Evolutionary conservation across 441 rosid genomes (phyloP), one percentile per base, ranked within the genome.

Genomic region (Gossypium schwendimanii): DNA sequence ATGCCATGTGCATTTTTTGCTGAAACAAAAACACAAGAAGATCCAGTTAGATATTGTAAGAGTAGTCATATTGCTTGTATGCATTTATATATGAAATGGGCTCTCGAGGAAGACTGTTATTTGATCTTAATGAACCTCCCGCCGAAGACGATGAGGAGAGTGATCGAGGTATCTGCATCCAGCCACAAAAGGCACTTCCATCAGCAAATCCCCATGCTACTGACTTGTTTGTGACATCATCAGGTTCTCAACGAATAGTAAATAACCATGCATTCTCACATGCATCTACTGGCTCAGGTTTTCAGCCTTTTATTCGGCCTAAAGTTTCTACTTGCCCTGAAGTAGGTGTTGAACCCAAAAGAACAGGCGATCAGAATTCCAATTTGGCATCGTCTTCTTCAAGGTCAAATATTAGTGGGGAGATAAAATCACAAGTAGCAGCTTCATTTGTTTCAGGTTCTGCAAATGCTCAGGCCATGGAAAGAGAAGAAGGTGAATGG

Each of bases 401-500:
- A 6, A 86, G 77, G 69, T 57, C 77, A 55, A 82, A 71, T 62
- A 76, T 78, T 66, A 66, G 72, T 33, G 84, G 81, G 74, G 81
- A 70, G 66, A 62, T 76, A 47, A 85, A 79, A 54, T 78, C 76
- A 71, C 71, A 80, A 50, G 77, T 73, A 70, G 74, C 77, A 41
- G 69, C 84, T 7, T 73, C 78, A 2, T 15, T 57, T 39, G 80
- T 77, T 81, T 73, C 78, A n/a, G 78, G 77, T 78, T 76, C 72
- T 66, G 75, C 79, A 59, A 81, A 74, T 80, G 78, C 67, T 21
- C 79, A 75, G 66, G 80, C 71, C 11, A 61, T 81, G 49, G 99
- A 95, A 77, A 89, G 92, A 83, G 99, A 95, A 89, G 99, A 95
- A 87, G 99, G 99, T 71, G 99, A 95, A 77, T 95, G 88, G 97